phyloP scores from a whole-genome alignment of 2,329 filamentous ascomycete species.

The Cladosporium sp. region DNA sequence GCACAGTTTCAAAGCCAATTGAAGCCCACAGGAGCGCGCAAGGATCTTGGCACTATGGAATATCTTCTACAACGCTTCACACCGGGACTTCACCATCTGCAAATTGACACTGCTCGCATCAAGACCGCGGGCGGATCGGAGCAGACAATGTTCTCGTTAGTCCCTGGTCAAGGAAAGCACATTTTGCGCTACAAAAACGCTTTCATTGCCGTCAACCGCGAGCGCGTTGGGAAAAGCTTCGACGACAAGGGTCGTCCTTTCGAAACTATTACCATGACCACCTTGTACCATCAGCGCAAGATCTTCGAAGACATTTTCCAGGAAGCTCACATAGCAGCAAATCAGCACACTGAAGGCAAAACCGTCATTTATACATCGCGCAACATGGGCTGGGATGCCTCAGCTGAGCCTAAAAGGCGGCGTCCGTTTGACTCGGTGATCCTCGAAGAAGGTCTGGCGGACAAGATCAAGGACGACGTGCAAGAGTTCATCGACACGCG shows the following conservation, averaged over 20 bases:
- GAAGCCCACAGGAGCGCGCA: conserved; percentile 38
- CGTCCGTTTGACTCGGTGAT: conserved; percentile 86
- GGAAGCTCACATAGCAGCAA: conserved; percentile 80
- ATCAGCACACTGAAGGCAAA: conserved; percentile 82
- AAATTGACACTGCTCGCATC: conserved; percentile 64
- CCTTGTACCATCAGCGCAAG: conserved; percentile 83
- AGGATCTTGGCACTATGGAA: conserved; percentile 48
- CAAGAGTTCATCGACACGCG: conserved; percentile 76
- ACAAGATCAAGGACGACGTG: conserved; percentile 76
- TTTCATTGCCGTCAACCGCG: conserved; percentile 81
- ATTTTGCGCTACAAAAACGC: conserved; percentile 83
- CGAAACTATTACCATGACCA: conserved; percentile 90
- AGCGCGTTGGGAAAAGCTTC: conserved; percentile 77
- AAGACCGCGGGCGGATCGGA: conserved; percentile 66
- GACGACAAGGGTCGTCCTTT: conserved; percentile 85
- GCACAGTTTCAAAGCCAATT: conserved; percentile 47
- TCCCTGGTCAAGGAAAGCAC: conserved; percentile 88
- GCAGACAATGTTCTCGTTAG: conserved; percentile 79
- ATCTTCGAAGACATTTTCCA: conserved; percentile 88
- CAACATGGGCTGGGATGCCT: conserved; percentile 78
- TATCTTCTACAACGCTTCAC: conserved; percentile 59
- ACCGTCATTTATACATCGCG: conserved; percentile 87
- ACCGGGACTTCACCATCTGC: conserved; percentile 62
- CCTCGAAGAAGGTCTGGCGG: conserved; percentile 78
- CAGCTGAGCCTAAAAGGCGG: conserved; percentile 83